Evolutionary conservation across 2,329 filamentous ascomycete species (phyloP), one percentile per base, ranked within the genome.

Genomic region (Neonectria coccinea): DNA sequence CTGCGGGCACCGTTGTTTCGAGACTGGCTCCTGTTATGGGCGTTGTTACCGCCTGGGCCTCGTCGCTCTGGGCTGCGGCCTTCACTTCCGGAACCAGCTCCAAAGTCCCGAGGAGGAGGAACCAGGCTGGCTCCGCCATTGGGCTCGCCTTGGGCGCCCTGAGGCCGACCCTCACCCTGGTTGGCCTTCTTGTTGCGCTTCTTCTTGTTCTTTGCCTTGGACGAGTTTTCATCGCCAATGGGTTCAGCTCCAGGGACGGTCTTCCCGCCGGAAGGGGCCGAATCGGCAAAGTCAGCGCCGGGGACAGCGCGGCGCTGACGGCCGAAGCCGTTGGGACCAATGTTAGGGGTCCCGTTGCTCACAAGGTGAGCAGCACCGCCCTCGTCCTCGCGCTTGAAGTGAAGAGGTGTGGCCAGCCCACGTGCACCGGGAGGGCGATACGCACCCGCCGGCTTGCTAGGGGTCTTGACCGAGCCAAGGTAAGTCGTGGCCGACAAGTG

Each of bases 301-400:
- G 96, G 96, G 18, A 99, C 90, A 66, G 90, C 89, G 71, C 94
- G 91, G 73, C 92, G 90, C 50, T 87, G 67, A 80, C 86, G 84
- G 50, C 89, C 94, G 75, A 97, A 97, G n/a, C 92, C 93, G 74
- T 95, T 97, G 52, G 89, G 83, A 25, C 87, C 85, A 42, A 89
- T 79, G n/a, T 89, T 89, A 3, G 91, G 86, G 29, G 90, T 86
- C 75, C 93, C 93, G 69, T 96, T 95, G 79, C 92, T 90, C 72
- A 89, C 86, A 64, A 93, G 84, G 76, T 94, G 97, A 7, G 95
- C 94, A 9, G 92, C 92, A 57, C 96, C 96, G 56, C 96, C 96
- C 81, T 99, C 93, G 70, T 99, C 96, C 79, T 99, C 96, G 62
- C 96, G 93, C 85, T 97, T 97, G 85, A 98, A 99, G 73, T 96